Base-by-base conservation (phyloP, 116 monocot genomes). In the Iris pallida region DNA sequence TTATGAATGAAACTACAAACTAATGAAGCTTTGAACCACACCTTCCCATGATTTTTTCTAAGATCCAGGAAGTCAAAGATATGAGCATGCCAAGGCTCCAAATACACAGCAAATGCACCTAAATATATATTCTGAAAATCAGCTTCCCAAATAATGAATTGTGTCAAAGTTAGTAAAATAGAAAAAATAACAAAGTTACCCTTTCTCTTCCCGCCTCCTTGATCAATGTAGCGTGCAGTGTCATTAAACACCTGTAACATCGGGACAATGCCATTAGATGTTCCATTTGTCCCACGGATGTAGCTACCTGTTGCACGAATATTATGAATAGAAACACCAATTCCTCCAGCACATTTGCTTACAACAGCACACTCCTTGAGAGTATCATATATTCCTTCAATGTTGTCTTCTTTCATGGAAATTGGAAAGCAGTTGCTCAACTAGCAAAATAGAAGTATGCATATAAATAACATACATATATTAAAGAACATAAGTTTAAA, bases 81-180 rank as follows among this genome's bases (percentile, higher is more conserved):
- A 81, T 96, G 92, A 69, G 92, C 87, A 85, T 96, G 96, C 96
- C 96, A 96, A 53, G 96, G 96, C 59, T 96, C 96, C 82, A 96
- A 85, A 58, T 96, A 96, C 14, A 92, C 89, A 64, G 96, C 92
- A 87, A 96, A 96, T 54, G 96, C 96, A 80, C 96, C 96, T 96
- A 79, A 56, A 71, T 64, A 55, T 60, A 42, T 11, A 70, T 0
- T 42, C 58, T 0, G 16, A n/a, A 57, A 9, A 59, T 3, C 5
- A 12, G 40, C 16, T 40, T 58, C 0, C 16, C 6, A 52, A 43
- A 18, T 16, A 68, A 16, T 18, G 2, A 14, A 69, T 5, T 49
- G 54, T 12, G 7, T 7, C 0, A 10, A 47, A 63, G 20, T 15
- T 45, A 69, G 42, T 0, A 63, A 44, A 66, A 30, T 6, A 15